phyloP scores from a whole-genome alignment of 768 basidiomycete species.

The Boletus subcaerulescens region DNA sequence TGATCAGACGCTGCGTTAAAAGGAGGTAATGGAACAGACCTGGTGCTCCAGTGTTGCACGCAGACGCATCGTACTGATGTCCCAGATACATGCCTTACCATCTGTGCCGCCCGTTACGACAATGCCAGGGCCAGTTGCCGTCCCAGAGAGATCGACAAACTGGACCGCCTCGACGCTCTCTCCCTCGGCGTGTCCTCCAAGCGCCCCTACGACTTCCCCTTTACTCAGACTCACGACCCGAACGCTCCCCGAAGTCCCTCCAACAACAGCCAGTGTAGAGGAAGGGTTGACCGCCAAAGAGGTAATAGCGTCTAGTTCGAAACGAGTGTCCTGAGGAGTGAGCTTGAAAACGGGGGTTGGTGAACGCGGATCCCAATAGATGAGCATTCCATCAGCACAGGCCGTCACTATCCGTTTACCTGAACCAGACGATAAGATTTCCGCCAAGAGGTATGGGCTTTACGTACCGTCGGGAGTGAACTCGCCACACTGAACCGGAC shows the following conservation, averaged over 20 bases:
- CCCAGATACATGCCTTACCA: constrained; percentile 94
- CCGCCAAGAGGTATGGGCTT: not conserved
- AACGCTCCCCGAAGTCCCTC: constrained; percentile 81
- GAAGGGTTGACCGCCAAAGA: constrained; percentile 81
- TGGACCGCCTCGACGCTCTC: constrained; percentile 86
- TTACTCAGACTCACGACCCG: constrained; percentile 85
- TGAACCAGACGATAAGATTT: constrained; percentile 24
- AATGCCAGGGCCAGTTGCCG: constrained; percentile 49
- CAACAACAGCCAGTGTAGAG: constrained; percentile 88
- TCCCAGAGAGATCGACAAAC: constrained; percentile 74
- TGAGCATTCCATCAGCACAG: constrained; percentile 74
- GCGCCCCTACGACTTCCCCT: constrained; percentile 73
- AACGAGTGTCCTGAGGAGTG: constrained; percentile 63
- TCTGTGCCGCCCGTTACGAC: constrained; percentile 90
- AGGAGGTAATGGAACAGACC: constrained; percentile 42
- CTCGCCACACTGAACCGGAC: constrained; percentile 79
- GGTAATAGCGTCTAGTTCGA: constrained; percentile 81
- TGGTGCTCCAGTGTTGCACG: constrained; percentile 80
- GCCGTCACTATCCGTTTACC: constrained; percentile 90
- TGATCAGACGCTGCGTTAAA: not conserved
- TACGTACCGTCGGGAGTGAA: constrained; percentile 85
- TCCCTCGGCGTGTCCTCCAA: constrained; percentile 81
- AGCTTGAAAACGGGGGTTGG: constrained; percentile 81
- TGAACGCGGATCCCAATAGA: constrained; percentile 89
- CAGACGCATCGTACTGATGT: constrained; percentile 80